Percentiles rank a stretch among this genome's conserved stretches.
Evolutionary conservation across 164 flowering plant species (phyloP).

Genomic region (Akebia trifoliata): DNA sequence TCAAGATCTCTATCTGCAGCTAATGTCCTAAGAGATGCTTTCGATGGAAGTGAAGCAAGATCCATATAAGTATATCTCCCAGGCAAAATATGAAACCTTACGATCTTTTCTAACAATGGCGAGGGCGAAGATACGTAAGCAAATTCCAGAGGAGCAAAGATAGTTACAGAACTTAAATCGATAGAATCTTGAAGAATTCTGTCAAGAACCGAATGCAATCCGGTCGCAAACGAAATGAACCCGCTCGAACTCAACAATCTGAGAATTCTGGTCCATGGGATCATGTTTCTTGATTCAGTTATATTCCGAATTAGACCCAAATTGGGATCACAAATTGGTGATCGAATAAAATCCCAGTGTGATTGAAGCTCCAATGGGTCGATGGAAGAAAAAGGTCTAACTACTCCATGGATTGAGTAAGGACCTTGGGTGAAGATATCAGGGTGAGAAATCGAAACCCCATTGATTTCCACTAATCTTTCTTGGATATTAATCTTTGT

Average conservation of each 20-base stretch:
- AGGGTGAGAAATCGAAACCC: conserved; percentile 44
- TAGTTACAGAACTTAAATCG: conserved; percentile 35
- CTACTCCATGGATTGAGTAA: conserved; percentile 51
- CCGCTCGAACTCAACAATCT: conserved; percentile 39
- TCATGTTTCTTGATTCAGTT: conserved; percentile 8
- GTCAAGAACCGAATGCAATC: conserved; percentile 46
- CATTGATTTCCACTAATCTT: conserved; percentile 44
- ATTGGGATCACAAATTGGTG: conserved; percentile 21
- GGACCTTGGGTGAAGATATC: conserved; percentile 42
- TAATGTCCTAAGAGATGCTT: conserved; percentile 34
- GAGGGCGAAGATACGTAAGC: conserved; percentile 27
- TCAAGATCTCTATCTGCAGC: conserved; percentile 25
- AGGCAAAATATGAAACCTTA: conserved; percentile 50
- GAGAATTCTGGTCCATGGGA: conserved; percentile 40
- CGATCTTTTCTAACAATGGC: conserved; percentile 37
- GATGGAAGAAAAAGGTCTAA: conserved; percentile 36
- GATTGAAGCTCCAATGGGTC: conserved; percentile 9
- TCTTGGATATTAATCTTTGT: conserved; percentile 21
- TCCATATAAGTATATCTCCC: conserved; percentile 29
- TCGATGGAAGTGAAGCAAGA: conserved; percentile 28
- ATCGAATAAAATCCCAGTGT: conserved; percentile 15
- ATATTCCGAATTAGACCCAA: conserved; percentile 1
- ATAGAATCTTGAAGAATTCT: conserved; percentile 33
- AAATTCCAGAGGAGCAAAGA: conserved; percentile 50
- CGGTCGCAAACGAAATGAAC: conserved; percentile 49